A percentile compares a stretch with the other conserved stretches of the same genome.
Evolutionary conservation across 1,284 basidiomycete genomes (phyloP).

Genomic region (Anthracocystis panici-leucophaei): DNA sequence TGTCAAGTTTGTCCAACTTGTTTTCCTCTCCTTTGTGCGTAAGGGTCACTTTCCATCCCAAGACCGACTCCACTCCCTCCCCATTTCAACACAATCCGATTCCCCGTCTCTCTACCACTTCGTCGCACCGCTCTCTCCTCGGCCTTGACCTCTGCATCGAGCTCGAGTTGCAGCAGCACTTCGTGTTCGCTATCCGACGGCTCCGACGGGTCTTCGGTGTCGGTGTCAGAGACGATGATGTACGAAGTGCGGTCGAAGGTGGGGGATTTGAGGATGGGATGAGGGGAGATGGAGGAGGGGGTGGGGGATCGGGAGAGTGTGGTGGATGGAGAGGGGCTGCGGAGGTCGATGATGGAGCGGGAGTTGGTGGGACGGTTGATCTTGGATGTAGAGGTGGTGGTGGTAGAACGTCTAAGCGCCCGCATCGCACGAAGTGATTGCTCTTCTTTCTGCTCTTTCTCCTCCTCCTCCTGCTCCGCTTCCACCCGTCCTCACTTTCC

Average conservation of each 20-base stretch:
- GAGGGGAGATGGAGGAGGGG: constrained; percentile 4
- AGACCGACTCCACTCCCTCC: too few relatives aligned
- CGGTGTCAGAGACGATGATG: constrained; percentile 29
- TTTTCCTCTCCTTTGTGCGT: too few relatives aligned
- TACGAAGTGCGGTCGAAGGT: constrained; percentile 20
- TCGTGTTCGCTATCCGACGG: constrained; percentile 6
- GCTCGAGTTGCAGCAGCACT: constrained; percentile 7
- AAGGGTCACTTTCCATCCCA: too few relatives aligned
- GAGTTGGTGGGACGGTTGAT: not conserved
- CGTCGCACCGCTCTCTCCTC: not conserved
- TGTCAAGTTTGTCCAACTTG: too few relatives aligned
- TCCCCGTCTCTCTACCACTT: not conserved
- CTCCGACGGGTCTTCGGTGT: too few relatives aligned
- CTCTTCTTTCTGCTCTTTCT: constrained; percentile 1
- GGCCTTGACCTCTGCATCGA: not conserved
- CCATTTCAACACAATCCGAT: too few relatives aligned
- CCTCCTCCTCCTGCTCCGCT: not conserved
- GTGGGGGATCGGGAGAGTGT: not conserved
- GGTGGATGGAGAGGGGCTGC: constrained; percentile 1
- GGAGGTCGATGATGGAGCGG: not conserved
- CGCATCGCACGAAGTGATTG: too few relatives aligned
- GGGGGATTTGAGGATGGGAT: constrained; percentile 12
- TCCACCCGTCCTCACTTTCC: not conserved
- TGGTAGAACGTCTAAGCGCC: not conserved
- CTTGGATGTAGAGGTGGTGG: not conserved